Base-by-base conservation (phyloP, 1,284 basidiomycete genomes). In the Bondarzewia mesenterica region DNA sequence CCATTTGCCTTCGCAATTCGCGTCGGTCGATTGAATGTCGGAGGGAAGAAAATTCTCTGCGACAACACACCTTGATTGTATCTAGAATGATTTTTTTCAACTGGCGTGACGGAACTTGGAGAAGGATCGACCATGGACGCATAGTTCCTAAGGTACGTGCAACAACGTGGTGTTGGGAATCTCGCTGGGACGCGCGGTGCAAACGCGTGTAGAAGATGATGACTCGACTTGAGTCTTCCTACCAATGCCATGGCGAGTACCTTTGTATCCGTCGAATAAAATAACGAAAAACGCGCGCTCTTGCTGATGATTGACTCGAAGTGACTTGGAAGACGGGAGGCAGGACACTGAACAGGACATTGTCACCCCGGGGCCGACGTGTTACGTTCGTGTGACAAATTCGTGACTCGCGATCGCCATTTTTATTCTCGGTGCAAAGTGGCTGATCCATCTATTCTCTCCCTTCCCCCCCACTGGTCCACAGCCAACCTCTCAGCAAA, bases 61-160 rank as follows among this genome's bases (percentile, higher is more conserved):
- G 44, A 18, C 46, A 48, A 39, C 43, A 41, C 52, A 81, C 85
- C 69, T 79, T 85, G 64, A 89, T 80, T 16, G 75, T 78, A 58
- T 85, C 80, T 14, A 77, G 62, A 16, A 90, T 68, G 38, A 88
- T 67, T 56, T 78, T n/a, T 78, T 54, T 86, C 82, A n/a, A 86
- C 56, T 37, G 69, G 60, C 2, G 75, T 75, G n/a, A 53, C 42
- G 56, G 52, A 49, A 26, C n/a, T n/a, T 8, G 50, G 41, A 4
- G 27, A 25, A 12, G 41, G 23, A 25, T 37, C 8, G 25, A 41
- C 38, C 18, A 23, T 21, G 7, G 46, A 23, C 12, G 46, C 21
- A 39, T 40, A 26, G 14, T 18, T 41, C 29, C 46, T 46, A 16
- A 8, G 22, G 32, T 26, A n/a, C 43, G 29, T n/a, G 29, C 10